Conservation (phyloP, 1,139 yeast genomes). For the Scheffersomyces titani region DNA sequence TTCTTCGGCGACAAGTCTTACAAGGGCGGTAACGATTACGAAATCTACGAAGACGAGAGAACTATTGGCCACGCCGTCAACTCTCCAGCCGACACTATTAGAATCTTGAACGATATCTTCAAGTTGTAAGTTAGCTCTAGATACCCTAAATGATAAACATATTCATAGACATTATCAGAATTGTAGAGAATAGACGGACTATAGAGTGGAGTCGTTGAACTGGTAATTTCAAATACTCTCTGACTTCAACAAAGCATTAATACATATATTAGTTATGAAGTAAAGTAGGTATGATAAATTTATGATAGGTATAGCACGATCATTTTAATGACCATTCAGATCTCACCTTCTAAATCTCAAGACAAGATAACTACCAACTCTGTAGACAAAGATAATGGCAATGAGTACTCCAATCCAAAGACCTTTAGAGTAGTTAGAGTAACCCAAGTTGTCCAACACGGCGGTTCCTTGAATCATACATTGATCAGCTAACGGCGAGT, state of each 20-base stretch:
- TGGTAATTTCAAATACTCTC: too few relatives aligned
- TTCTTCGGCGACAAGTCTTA: constrained; percentile 98
- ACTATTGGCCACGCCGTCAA: constrained; percentile 94
- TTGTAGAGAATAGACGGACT: neutral
- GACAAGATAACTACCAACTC: constrained; percentile 15
- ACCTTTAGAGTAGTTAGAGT: constrained; percentile 23
- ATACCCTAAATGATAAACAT: neutral
- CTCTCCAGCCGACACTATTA: constrained; percentile 85
- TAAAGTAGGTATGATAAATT: too few relatives aligned
- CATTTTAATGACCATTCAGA: too few relatives aligned
- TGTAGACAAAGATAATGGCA: constrained; percentile 25
- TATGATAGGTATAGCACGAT: too few relatives aligned
- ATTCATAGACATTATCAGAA: neutral
- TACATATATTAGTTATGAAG: too few relatives aligned
- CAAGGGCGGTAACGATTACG: constrained; percentile 98
- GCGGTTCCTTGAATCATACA: constrained; percentile 34
- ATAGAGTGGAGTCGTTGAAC: too few relatives aligned
- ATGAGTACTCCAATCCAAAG: constrained; percentile 36
- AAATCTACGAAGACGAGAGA: constrained; percentile 87
- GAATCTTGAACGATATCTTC: constrained; percentile 81
- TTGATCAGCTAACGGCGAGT: constrained; percentile 25
- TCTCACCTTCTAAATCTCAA: neutral
- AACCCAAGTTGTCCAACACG: constrained; percentile 31
- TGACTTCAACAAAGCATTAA: too few relatives aligned
- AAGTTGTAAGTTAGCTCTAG: constrained; percentile 26